Evolutionary conservation across 306 rosid genomes (phyloP), one percentile per base, ranked within the genome.

Genomic region (Sicyos edulis): DNA sequence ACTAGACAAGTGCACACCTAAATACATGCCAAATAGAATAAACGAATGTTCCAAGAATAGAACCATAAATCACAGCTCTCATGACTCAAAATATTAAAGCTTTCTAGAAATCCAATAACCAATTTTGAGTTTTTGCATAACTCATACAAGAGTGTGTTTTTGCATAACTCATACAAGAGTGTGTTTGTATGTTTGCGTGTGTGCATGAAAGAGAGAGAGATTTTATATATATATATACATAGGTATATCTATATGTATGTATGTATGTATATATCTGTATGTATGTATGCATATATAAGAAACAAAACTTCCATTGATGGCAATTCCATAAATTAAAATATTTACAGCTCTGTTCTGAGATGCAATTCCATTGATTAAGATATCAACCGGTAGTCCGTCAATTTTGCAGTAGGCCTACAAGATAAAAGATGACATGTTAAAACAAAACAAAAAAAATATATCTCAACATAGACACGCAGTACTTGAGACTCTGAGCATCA

Each of bases 311-410:
- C 3, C 29, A 26, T 26, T 26, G 29, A 26, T 3, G 3, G 29
- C 1, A 26, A 26, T 1, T 26, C 29, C 29, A 26, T 26, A 26
- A 3, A 26, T 26, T 26, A 26, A 26, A 3, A 26, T 7, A 84
- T 96, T 88, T 81, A 93, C 98, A 75, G 98, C 98, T 90, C 97
- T 90, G 78, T 90, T 93, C 83, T 93, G 98, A 80, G 87, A 78
- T 7, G 82, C 75, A 77, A 79, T 75, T 78, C 97, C 97, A 74
- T 74, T 67, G 42, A 93, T 75, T 56, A 93, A 86, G 65, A 91
- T 44, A 83, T 93, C 96, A 3, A 82, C 83, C 8, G 93, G 86
- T 61, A 93, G 74, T 65, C 96, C 97, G 58, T 93, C 97, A 79
- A 93, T 82, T 81, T 57, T 84, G 83, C 98, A 93, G 76, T 90